Evolutionary conservation across 1,284 basidiomycete species (phyloP), one percentile per base, ranked within the genome.

Genomic region (Termitomyces sp.): DNA sequence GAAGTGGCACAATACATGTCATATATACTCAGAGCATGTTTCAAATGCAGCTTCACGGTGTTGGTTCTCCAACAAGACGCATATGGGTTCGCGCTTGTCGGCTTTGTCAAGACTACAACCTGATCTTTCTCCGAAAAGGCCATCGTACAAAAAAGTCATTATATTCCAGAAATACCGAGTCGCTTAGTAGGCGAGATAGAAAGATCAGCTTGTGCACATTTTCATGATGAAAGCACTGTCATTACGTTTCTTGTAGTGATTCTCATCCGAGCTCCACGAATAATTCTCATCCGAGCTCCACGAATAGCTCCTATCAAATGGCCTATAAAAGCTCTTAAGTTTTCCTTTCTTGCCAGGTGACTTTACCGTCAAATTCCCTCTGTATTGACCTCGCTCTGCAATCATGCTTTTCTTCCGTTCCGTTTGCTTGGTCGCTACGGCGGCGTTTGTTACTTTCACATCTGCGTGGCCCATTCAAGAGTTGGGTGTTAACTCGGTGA

Each of bases 351-450:
- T 47, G 2, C 31, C 13, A 36, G 15, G 46, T 7, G 33, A 13
- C n/a, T 38, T 28, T 43, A 10, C 47, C 2, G 24, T 38, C 19
- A 6, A 48, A 12, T 38, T 19, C 21, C 46, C 34, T 17, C 34
- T 48, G 6, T 15, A 19, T 21, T 21, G 19, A 33, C 19, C 33
- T 36, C 21, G 7, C 33, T 36, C 34, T 48, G 46, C 24, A 9
- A 55, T 42, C 30, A 50, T 55, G 53, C 39, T 42, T 17, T 57
- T 24, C 17, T n/a, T 30, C 28, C 42, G 33, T 33, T 51, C 31
- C 12, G 21, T 50, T 17, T 50, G 33, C 33, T 24, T 50, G 36
- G 21, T 36, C 40, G 21, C 39, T 19, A 39, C 28, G 4, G 43
- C 39, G 2, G 19, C 46, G 31, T 53, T 28, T 28, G 24, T 46